Base-by-base conservation (phyloP, 2,329 filamentous ascomycete genomes). In the Arthrobotrys conoides region DNA sequence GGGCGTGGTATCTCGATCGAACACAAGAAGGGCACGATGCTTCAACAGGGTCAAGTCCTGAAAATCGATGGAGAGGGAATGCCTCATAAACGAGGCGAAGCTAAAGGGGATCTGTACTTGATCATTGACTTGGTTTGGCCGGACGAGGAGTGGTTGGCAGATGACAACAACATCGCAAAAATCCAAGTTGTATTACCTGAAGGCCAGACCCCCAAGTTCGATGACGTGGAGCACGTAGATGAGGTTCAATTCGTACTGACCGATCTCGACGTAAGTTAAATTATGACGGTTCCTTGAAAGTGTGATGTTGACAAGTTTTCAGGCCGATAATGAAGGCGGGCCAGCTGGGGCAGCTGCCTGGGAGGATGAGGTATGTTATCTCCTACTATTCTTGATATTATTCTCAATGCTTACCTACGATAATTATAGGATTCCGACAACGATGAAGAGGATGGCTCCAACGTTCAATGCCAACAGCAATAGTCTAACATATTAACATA, bases 51-150 rank as follows among this genome's bases (percentile, higher is more conserved):
- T 27, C 93, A 99, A 83, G 89, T 95, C 6, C 88, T 99, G 82
- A 97, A 94, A 86, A 87, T 99, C 0, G 85, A 88, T 1, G 94
- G 93, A 27, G 96, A 99, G 86, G 96, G 96, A 77, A 99, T 99
- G 96, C 96, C 96, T 1, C 85, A 91, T 82, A 97, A 97, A 88
- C 90, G 91, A 72, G 93, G 91, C 80, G 96, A 99, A 46, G 83
- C 86, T 3, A 93, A 90, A 83, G 96, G 96, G 51, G 94, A 98
- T 83, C 86, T 99, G 18, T 99, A 95, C 85, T 87, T 99, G 49
- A 86, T 92, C 44, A 91, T 97, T 80, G 91, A 96, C 82, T 89
- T 99, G 80, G 89, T 93, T 69, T 98, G 98, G 86, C 96, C 96
- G 1, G 90, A 94, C 82, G 90, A 95, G 82, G 92, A 90, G 27